A percentile compares a stretch with the other conserved stretches of the same genome.
Evolutionary conservation across 2,329 filamentous ascomycete genomes (phyloP).

Genomic region (Beauveria sp.): DNA sequence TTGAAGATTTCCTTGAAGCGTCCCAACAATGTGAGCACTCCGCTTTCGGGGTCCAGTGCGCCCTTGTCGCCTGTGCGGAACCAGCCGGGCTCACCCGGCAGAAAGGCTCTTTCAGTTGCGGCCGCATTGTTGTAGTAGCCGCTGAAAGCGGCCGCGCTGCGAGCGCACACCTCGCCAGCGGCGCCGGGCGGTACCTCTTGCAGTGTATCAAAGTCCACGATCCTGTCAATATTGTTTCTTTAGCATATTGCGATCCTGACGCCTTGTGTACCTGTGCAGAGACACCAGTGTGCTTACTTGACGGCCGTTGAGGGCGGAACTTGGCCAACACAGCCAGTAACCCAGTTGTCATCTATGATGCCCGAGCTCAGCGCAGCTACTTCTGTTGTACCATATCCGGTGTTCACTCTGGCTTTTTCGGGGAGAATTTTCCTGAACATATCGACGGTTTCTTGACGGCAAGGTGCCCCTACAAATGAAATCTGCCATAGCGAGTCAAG

Average conservation of each 20-base stretch:
- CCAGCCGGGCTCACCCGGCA: background rate
- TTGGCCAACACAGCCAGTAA: background rate
- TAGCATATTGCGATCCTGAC: background rate
- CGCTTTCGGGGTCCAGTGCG: background rate
- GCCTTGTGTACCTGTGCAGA: too few relatives aligned
- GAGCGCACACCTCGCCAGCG: background rate
- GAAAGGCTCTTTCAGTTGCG: background rate
- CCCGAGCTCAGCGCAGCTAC: background rate
- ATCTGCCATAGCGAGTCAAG: background rate
- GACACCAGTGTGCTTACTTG: background rate
- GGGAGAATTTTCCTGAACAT: background rate
- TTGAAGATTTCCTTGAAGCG: slow-evolving; percentile 10
- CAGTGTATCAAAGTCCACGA: background rate
- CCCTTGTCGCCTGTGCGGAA: slow-evolving; percentile 7
- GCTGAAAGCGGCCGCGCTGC: background rate
- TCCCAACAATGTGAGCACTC: background rate
- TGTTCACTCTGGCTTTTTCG: background rate
- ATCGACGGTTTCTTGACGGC: background rate
- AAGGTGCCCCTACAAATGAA: background rate
- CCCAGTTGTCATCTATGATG: background rate
- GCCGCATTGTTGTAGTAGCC: background rate
- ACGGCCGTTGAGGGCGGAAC: background rate
- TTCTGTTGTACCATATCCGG: background rate
- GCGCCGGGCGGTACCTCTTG: background rate
- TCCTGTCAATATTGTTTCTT: background rate